Evolutionary conservation across 352 stramenopile genomes (phyloP), one percentile per base, ranked within the genome.

Genomic region (Aphanomyces euteiches): DNA sequence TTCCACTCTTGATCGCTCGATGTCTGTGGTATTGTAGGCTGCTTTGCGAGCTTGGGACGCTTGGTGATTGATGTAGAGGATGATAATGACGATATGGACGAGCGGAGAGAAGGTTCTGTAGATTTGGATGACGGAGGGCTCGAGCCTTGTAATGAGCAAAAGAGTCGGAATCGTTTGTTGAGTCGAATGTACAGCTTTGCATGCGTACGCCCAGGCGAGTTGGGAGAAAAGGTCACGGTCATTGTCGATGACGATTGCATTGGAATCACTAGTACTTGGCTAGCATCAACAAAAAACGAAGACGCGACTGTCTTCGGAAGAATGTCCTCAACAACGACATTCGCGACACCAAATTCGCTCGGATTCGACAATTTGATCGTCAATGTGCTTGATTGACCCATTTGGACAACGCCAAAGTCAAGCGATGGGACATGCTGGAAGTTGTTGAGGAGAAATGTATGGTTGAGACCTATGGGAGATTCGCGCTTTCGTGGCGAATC

Each of bases 251-350:
- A 78, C 58, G 82, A 78, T 1, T 87, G 73, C 0, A 83, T 75
- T 7, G 84, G 74, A n/a, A 93, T 78, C 1, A 90, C 82, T 67
- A 70, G 57, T 6, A 75, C 69, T 34, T 66, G 38, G 19, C 68
- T 48, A 1, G 37, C 12, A 28, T 59, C 50, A 1, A 70, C 48
- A 45, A 41, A 67, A 36, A 34, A 43, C 7, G 43, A 53, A 61
- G 67, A 36, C 48, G 57, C 48, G 12, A 53, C 71, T 7, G 43
- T 75, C n/a, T 75, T 54, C 17, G 90, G 73, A 3, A 69, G 19
- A 71, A 86, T 89, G 7, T 85, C 83, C 69, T 90, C 83, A 56
- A 89, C 89, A 57, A 90, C 87, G 50, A 93, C 72, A 21, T 82
- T 79, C 7, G 79, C 83, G 58, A 84, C 87, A 28, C 80, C 78